phyloP scores from a whole-genome alignment of 176 grass and related monocot genomes.

The Luzula sylvatica region DNA sequence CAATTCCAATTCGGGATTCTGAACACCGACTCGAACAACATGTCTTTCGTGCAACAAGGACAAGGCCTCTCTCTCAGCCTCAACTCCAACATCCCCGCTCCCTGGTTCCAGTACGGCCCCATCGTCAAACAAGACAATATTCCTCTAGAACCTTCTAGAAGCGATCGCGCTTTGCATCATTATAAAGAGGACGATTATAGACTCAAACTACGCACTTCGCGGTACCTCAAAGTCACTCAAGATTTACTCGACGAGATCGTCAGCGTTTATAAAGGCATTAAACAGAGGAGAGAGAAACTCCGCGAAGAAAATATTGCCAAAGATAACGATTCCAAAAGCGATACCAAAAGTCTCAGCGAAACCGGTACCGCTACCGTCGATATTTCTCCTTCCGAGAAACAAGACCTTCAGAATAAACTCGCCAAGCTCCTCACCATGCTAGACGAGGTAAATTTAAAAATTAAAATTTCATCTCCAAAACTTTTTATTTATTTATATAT shows the following conservation, averaged over 20 bases:
- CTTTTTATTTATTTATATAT: conserved; percentile 21
- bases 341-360: conserved; percentile 47
- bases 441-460: conserved; percentile 64
- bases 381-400: conserved; percentile 69
- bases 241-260: conserved; percentile 92
- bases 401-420: conserved; percentile 95
- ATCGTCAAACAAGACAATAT: conserved; percentile 34
- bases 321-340: conserved; percentile 43
- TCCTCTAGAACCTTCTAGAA: conserved; percentile 52
- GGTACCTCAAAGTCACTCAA: conserved; percentile 84
- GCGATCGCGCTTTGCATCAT: conserved; percentile 16
- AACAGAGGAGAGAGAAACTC: conserved; percentile 48
- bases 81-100: conserved; percentile 57
- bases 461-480: conserved; percentile 22
- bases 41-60: conserved; percentile 29
- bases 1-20: conserved; percentile 59
- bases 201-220: conserved; percentile 57
- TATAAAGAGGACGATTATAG: conserved; percentile 55
- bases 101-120: conserved; percentile 68
- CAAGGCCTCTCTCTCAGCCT: conserved; percentile 88
- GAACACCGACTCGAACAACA: conserved; percentile 44
- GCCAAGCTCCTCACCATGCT: conserved; percentile 76
- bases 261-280: conserved; percentile 67
- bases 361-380: conserved; percentile 35
- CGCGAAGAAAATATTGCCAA: conserved; percentile 30